Percentiles rank a stretch among this genome's conserved stretches.
These are phyloP conservation scores for Stromatinia cepivora DNA, from an alignment of 2,329 filamentous ascomycete species.

Conservation along the genomic window DNA sequence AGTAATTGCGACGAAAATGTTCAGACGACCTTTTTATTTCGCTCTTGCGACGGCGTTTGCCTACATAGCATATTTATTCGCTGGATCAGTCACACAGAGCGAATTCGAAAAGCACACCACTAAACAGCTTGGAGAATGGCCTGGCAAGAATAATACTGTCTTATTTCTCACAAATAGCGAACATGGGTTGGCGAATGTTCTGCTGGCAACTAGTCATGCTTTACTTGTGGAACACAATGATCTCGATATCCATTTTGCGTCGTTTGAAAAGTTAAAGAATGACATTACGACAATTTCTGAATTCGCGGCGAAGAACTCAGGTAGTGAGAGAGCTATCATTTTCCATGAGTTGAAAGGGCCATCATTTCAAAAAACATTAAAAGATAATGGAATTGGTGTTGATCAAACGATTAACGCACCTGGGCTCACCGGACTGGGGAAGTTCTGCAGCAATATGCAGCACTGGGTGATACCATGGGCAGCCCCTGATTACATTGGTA, in stretches of 20 bases:
- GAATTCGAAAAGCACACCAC: background rate
- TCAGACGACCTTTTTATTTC: background rate
- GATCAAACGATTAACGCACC: background rate
- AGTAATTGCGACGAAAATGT: background rate
- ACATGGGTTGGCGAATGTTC: conserved; percentile 48
- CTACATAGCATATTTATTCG: conserved; percentile 6
- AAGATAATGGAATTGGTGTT: background rate
- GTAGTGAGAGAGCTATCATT: background rate
- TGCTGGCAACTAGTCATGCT: conserved; percentile 45
- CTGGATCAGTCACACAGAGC: background rate
- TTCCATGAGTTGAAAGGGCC: conserved; percentile 9
- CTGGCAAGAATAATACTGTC: conserved; percentile 33
- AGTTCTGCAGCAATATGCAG: conserved; percentile 32
- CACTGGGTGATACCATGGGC: conserved; percentile 41
- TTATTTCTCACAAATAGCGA: conserved; percentile 48
- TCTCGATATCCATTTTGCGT: conserved; percentile 47
- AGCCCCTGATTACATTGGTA: conserved; percentile 43
- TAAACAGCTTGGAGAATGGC: background rate
- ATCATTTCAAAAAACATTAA: background rate
- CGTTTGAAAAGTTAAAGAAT: conserved; percentile 42
- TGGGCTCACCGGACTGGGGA: background rate
- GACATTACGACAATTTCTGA: conserved; percentile 34
- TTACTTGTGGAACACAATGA: conserved; percentile 41
- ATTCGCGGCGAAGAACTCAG: background rate
- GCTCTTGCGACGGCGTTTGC: background rate